A percentile compares a stretch with the other conserved stretches of the same genome.
These are phyloP conservation scores for Saitozyma podzolica DNA, from an alignment of 768 basidiomycete species.

Conservation along the genomic window DNA sequence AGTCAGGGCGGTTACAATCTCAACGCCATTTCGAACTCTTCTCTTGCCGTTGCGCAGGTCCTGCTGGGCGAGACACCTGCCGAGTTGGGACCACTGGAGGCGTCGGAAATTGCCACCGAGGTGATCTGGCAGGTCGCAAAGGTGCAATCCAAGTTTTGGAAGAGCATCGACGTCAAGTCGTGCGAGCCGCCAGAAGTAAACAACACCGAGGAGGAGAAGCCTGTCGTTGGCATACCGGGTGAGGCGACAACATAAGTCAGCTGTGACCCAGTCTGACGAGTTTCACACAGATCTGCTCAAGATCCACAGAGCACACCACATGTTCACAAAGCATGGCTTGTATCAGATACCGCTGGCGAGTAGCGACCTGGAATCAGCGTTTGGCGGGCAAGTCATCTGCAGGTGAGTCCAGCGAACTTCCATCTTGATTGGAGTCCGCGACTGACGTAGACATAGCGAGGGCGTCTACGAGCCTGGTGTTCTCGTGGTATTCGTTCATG, in stretches of 20 bases:
- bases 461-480: constrained; percentile 66
- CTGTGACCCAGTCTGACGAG: constrained; percentile 4
- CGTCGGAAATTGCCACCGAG: constrained; percentile 79
- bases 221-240: constrained; percentile 20
- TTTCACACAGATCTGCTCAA: constrained; percentile 71
- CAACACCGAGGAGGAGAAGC: constrained; percentile 11
- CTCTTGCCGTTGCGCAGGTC: constrained; percentile 80
- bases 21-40: constrained; percentile 80
- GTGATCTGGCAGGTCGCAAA: constrained; percentile 84
- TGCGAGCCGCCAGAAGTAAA: constrained; percentile 69
- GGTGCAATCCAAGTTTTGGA: constrained; percentile 91
- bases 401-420: constrained; percentile 62
- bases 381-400: constrained; percentile 81
- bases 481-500: constrained; percentile 84
- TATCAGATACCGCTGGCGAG: constrained; percentile 75
- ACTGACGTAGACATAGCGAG: constrained; percentile 56
- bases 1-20: constrained; percentile 91
- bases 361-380: constrained; percentile 65
- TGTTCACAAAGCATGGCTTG: constrained; percentile 75
- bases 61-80: constrained; percentile 87
- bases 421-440: not conserved
- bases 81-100: constrained; percentile 66
- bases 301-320: constrained; percentile 77
- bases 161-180: constrained; percentile 73
- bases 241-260: not conserved